Evolutionary conservation across 257 asterid species (phyloP).

Genomic region (Paulownia fortunei): DNA sequence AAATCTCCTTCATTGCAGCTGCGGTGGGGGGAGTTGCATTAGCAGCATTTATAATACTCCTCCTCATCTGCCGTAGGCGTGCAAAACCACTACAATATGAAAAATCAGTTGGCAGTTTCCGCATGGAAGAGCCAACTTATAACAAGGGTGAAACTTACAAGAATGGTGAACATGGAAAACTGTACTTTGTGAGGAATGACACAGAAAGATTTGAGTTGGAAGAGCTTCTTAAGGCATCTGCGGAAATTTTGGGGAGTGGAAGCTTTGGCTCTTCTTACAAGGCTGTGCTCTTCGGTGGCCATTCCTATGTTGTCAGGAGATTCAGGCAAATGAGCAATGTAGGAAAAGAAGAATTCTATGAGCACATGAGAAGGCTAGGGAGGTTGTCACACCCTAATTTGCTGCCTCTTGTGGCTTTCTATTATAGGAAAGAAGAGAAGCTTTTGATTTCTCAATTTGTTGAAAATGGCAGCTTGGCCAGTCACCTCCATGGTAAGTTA

Average conservation of each 20-base stretch:
- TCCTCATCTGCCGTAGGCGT: constrained; percentile 20
- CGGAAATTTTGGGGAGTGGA: constrained; percentile 71
- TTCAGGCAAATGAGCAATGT: constrained; percentile 58
- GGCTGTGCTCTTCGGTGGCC: constrained; percentile 47
- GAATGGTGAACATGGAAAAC: constrained; percentile 35
- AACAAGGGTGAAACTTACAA: constrained; percentile 16
- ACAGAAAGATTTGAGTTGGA: constrained; percentile 51
- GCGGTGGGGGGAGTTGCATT: constrained; percentile 26
- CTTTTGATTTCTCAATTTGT: constrained; percentile 58
- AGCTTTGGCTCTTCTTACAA: constrained; percentile 69
- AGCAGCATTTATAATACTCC: constrained; percentile 30
- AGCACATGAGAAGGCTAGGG: constrained; percentile 63
- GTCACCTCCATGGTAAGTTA: constrained; percentile 62
- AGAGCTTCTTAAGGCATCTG: constrained; percentile 62
- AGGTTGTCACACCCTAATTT: constrained; percentile 60
- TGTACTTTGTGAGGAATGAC: constrained; percentile 49
- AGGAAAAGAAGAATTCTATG: constrained; percentile 56
- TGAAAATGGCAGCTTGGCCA: constrained; percentile 61
- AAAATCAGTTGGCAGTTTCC: constrained; percentile 33
- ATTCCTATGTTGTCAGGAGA: constrained; percentile 54
- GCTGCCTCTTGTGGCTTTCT: constrained; percentile 65
- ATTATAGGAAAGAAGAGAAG: constrained; percentile 62
- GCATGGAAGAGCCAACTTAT: constrained; percentile 24
- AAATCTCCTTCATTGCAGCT: constrained; percentile 30
- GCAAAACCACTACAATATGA: constrained; percentile 33